Conservation (phyloP, 106 monocot species). For the Agapanthus africanus region DNA sequence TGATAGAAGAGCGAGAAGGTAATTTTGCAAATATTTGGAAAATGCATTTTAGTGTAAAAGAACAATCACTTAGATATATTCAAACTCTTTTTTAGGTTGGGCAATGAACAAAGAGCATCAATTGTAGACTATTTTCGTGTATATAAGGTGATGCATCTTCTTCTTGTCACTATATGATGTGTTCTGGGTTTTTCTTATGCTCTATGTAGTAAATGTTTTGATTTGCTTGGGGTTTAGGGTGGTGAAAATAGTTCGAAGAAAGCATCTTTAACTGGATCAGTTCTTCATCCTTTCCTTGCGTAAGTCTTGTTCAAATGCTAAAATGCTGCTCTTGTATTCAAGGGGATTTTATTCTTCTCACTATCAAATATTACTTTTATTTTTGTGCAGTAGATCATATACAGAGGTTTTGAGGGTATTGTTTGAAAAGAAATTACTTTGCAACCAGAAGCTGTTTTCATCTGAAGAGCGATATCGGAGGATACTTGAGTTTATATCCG, state of each 20-base stretch:
- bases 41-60: constrained; percentile 24
- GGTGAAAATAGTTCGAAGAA: constrained; percentile 82
- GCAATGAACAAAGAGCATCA: constrained; percentile 78
- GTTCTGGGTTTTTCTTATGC: not conserved
- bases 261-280: constrained; percentile 63
- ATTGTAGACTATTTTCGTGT: constrained; percentile 83
- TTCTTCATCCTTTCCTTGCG: constrained; percentile 89
- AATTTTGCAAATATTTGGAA: not conserved
- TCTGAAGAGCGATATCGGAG: constrained; percentile 67
- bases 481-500: constrained; percentile 77
- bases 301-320: constrained; percentile 27
- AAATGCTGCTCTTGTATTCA: not conserved
- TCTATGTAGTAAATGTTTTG: not conserved
- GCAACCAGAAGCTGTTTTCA: constrained; percentile 52
- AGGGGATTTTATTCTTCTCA: not conserved
- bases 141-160: constrained; percentile 53
- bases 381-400: constrained; percentile 71
- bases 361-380: not conserved
- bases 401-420: constrained; percentile 55
- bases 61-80: constrained; percentile 19
- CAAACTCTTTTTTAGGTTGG: constrained; percentile 50
- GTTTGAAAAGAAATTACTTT: constrained; percentile 73
- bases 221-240: constrained; percentile 33
- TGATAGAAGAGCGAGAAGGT: constrained; percentile 94
- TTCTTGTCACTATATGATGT: constrained; percentile 1